phyloP scores from a whole-genome alignment of 352 stramenopile species.

The Globisporangium cylindrosporum region DNA sequence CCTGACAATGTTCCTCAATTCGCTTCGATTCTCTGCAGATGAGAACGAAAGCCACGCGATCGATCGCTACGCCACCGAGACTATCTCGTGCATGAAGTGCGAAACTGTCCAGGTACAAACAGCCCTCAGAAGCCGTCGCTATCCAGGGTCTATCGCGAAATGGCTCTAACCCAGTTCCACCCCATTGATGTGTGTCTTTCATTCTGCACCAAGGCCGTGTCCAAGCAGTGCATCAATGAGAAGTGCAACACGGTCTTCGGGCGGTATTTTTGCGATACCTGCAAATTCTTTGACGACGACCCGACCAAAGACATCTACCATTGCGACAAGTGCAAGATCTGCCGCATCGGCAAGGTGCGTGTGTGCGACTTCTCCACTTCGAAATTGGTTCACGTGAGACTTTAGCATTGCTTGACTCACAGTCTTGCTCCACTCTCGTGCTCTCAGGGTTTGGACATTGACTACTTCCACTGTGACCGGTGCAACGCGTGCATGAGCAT shows the following conservation, averaged over 20 bases:
- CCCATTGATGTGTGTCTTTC: not conserved
- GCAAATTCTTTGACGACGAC: slow-evolving; percentile 95
- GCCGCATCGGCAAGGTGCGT: slow-evolving; percentile 86
- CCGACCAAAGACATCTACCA: slow-evolving; percentile 95
- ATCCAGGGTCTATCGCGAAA: not conserved
- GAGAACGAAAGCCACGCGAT: slow-evolving; percentile 87
- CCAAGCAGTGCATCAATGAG: slow-evolving; percentile 56
- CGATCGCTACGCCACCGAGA: slow-evolving; percentile 92
- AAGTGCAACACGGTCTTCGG: slow-evolving; percentile 81
- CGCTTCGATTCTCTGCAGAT: slow-evolving; percentile 22
- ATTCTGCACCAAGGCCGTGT: slow-evolving; percentile 45
- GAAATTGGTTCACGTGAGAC: not conserved
- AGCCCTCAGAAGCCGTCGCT: too few species aligned
- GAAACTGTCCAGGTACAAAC: slow-evolving; percentile 52
- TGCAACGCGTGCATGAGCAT: slow-evolving; percentile 98
- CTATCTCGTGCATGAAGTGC: slow-evolving; percentile 95
- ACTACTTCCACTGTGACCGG: slow-evolving; percentile 98
- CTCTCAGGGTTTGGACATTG: slow-evolving; percentile 87
- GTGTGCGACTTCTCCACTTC: not conserved
- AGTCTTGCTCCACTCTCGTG: not conserved
- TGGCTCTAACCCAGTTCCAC: not conserved
- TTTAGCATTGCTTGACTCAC: not conserved
- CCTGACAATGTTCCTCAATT: not conserved
- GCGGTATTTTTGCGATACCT: slow-evolving; percentile 94
- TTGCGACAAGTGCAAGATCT: slow-evolving; percentile 98